Evolutionary conservation across 2,329 filamentous ascomycete species (phyloP).

Genomic region (Xylariaceae sp.): DNA sequence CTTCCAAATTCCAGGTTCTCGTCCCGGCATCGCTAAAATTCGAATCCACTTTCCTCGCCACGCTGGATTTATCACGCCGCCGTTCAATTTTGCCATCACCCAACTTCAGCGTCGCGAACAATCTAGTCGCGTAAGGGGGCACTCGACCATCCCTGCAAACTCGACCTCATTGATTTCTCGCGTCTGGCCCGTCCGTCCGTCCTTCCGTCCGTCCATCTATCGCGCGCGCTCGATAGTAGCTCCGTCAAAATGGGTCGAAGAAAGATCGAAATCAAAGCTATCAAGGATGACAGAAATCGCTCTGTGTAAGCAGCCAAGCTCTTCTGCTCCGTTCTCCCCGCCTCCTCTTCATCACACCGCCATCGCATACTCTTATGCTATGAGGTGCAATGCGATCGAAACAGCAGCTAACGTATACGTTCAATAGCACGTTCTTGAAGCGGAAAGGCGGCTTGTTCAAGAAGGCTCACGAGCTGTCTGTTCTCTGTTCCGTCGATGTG

Average conservation of each 20-base stretch:
- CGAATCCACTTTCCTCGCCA: slow-evolving; percentile 15
- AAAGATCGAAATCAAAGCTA: slow-evolving; percentile 99
- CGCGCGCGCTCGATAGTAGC: slow-evolving; percentile 3
- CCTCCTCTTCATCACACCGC: neutral
- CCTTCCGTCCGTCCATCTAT: neutral
- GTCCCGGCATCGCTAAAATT: slow-evolving; percentile 15
- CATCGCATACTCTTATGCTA: neutral
- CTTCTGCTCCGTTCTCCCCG: slow-evolving; percentile 1
- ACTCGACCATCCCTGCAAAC: slow-evolving; percentile 6
- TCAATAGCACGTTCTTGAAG: slow-evolving; percentile 84
- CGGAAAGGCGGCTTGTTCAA: slow-evolving; percentile 98
- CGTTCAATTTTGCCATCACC: slow-evolving; percentile 9
- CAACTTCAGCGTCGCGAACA: slow-evolving; percentile 13
- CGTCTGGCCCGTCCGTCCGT: neutral
- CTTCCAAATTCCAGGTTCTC: neutral
- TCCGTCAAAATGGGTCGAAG: slow-evolving; percentile 74
- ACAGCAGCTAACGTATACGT: slow-evolving; percentile 18
- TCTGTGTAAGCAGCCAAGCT: slow-evolving; percentile 69
- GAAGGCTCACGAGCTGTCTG: slow-evolving; percentile 97
- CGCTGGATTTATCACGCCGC: slow-evolving; percentile 21
- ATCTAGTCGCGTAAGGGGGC: slow-evolving; percentile 14
- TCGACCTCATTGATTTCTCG: slow-evolving; percentile 2
- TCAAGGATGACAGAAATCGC: slow-evolving; percentile 96
- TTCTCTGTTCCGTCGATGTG: slow-evolving; percentile 96
- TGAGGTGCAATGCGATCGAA: neutral